These are phyloP conservation scores for Ceratocystis cubensis DNA, from an alignment of 2,329 filamentous ascomycete species.

Conservation along the genomic window DNA sequence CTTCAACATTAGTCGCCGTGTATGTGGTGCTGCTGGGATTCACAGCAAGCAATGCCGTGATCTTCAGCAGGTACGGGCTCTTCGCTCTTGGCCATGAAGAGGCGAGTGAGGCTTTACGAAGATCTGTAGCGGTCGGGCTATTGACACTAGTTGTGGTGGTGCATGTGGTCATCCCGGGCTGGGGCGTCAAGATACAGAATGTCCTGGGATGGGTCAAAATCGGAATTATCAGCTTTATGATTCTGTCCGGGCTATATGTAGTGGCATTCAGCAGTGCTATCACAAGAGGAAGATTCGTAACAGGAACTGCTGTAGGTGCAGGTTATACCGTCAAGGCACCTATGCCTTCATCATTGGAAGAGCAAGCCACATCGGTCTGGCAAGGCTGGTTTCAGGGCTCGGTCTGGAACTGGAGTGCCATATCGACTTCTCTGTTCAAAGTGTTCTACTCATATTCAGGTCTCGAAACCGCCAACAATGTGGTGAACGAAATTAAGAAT, in stretches of 20 bases:
- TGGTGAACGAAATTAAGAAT: slow-evolving; percentile 58
- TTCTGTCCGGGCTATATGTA: slow-evolving; percentile 46
- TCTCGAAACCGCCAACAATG: slow-evolving; percentile 54
- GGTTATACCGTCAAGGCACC: not conserved
- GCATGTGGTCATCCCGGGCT: slow-evolving; percentile 45
- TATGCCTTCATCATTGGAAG: not conserved
- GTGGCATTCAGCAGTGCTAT: slow-evolving; percentile 32
- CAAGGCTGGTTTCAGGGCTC: slow-evolving; percentile 49
- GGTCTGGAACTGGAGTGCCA: slow-evolving; percentile 54
- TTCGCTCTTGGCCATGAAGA: slow-evolving; percentile 42
- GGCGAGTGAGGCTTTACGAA: slow-evolving; percentile 35
- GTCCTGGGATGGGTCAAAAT: slow-evolving; percentile 52
- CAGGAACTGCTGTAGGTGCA: slow-evolving; percentile 8
- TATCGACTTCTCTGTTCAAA: slow-evolving; percentile 56
- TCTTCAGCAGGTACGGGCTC: slow-evolving; percentile 53
- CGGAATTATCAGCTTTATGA: slow-evolving; percentile 47
- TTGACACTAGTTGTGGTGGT: slow-evolving; percentile 45
- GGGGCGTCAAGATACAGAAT: slow-evolving; percentile 49
- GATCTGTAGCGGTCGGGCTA: slow-evolving; percentile 44
- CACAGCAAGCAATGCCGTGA: slow-evolving; percentile 56
- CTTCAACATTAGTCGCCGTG: slow-evolving; percentile 50
- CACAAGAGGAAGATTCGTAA: not conserved
- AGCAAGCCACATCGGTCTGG: slow-evolving; percentile 30
- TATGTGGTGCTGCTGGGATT: slow-evolving; percentile 54
- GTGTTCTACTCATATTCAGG: slow-evolving; percentile 59